A percentile compares a stretch with the other conserved stretches of the same genome.
Evolutionary conservation across 2,329 filamentous ascomycete species (phyloP).

Genomic region (Periconia sp.): DNA sequence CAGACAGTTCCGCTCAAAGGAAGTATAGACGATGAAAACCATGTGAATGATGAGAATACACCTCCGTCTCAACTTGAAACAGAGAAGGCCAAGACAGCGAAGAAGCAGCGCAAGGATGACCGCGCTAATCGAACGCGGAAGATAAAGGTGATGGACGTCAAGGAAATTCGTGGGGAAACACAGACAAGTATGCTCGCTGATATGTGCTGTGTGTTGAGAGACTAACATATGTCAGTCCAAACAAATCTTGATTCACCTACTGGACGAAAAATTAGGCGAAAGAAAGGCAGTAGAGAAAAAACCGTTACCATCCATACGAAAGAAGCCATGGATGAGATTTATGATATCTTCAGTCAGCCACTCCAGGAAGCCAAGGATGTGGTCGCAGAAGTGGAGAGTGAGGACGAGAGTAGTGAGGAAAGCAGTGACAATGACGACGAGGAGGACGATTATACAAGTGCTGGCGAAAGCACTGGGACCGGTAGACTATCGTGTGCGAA

Average conservation of each 20-base stretch:
- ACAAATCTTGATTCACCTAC: conserved; percentile 90
- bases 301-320: conserved; percentile 98
- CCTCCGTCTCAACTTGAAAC: conserved; percentile 51
- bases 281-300: conserved; percentile 75
- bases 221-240: conserved; percentile 65
- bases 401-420: conserved; percentile 58
- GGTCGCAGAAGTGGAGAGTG: conserved; percentile 60
- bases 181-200: conserved; percentile 72
- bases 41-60: conserved; percentile 51
- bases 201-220: background rate
- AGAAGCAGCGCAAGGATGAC: conserved; percentile 52
- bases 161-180: conserved; percentile 72
- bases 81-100: conserved; percentile 59
- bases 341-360: conserved; percentile 93
- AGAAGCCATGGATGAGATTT: conserved; percentile 95
- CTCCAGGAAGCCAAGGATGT: conserved; percentile 55
- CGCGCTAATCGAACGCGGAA: conserved; percentile 54
- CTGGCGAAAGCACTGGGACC: conserved; percentile 79
- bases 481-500: conserved; percentile 66
- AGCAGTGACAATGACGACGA: conserved; percentile 54
- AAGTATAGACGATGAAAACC: conserved; percentile 32
- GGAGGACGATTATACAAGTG: conserved; percentile 80
- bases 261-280: conserved; percentile 74
- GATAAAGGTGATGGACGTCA: conserved; percentile 73
- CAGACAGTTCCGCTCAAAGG: conserved; percentile 35